Percentiles rank a stretch among this genome's conserved stretches.
phyloP scores from a whole-genome alignment of 148 eudicot species.

The Limonium bicolor region DNA sequence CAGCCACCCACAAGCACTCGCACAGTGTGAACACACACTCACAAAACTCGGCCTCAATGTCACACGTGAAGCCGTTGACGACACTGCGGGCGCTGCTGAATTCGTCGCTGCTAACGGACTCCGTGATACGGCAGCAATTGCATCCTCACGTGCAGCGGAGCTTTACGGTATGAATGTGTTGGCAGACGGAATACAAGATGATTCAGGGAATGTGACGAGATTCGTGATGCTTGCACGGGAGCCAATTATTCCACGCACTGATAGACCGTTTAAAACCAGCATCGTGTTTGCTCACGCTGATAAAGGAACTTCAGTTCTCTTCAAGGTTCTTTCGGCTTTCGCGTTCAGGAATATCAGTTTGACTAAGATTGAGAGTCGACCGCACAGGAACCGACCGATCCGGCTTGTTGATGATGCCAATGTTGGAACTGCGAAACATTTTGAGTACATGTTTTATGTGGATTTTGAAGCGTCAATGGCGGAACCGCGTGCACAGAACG shows the following conservation, averaged over 20 bases:
- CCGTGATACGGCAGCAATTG: constrained; percentile 82
- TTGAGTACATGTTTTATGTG: constrained; percentile 95
- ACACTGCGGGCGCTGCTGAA: constrained; percentile 92
- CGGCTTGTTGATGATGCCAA: constrained; percentile 69
- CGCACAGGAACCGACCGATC: constrained; percentile 75
- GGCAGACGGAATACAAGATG: constrained; percentile 89
- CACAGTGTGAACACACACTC: constrained; percentile 77
- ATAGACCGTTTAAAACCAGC: constrained; percentile 92
- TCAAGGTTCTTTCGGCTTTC: constrained; percentile 95
- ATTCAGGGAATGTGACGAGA: constrained; percentile 72
- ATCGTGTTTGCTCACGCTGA: constrained; percentile 87
- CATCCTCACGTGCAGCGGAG: constrained; percentile 71
- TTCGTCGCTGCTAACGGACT: constrained; percentile 41
- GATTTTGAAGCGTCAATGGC: constrained; percentile 98
- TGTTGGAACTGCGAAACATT: constrained; percentile 86
- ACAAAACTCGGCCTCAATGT: constrained; percentile 58
- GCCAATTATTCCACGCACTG: constrained; percentile 78
- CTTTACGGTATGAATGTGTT: constrained; percentile 67
- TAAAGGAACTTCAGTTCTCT: constrained; percentile 65
- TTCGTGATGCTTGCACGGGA: constrained; percentile 93
- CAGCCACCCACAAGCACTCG: constrained; percentile 74
- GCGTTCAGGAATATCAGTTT: constrained; percentile 83
- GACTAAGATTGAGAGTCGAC: constrained; percentile 92
- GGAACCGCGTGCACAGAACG: constrained; percentile 83
- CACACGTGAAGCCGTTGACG: constrained; percentile 76